phyloP scores from a whole-genome alignment of 768 basidiomycete species.

The Lentinula guzmanii region DNA sequence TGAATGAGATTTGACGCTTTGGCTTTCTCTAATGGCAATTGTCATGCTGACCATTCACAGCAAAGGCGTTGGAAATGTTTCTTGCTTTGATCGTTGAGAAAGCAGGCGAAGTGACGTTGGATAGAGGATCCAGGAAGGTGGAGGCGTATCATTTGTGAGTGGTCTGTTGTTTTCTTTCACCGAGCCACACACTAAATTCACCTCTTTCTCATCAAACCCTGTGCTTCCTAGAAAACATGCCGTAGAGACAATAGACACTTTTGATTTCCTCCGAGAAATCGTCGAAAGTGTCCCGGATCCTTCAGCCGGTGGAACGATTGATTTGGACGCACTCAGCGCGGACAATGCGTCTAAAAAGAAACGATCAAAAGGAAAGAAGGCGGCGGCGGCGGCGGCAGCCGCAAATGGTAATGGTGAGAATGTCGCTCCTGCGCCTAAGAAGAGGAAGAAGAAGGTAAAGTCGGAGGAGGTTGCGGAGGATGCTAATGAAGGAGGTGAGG shows the following conservation, averaged over 20 bases:
- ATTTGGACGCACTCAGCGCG: slow-evolving; percentile 55
- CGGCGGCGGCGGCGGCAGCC: slow-evolving; percentile 28
- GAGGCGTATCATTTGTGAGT: slow-evolving; percentile 90
- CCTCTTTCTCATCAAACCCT: too few species aligned
- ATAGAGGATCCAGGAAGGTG: slow-evolving; percentile 81
- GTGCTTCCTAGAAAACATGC: slow-evolving; percentile 72
- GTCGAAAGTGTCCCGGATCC: slow-evolving; percentile 86
- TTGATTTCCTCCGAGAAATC: slow-evolving; percentile 93
- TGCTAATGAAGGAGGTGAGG: slow-evolving; percentile 26
- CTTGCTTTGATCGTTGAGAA: slow-evolving; percentile 80
- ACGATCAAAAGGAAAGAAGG: slow-evolving; percentile 47
- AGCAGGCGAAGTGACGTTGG: slow-evolving; percentile 69
- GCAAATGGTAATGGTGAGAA: too few species aligned
- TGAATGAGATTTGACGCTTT: neutral
- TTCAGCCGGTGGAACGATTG: slow-evolving; percentile 73
- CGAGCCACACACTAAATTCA: too few species aligned
- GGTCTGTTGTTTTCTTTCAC: too few species aligned
- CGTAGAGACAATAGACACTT: slow-evolving; percentile 77
- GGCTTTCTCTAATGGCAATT: neutral
- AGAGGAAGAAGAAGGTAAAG: slow-evolving; percentile 45
- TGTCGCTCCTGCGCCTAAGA: slow-evolving; percentile 36
- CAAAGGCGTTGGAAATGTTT: slow-evolving; percentile 68
- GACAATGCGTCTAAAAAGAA: slow-evolving; percentile 44
- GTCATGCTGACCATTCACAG: neutral
- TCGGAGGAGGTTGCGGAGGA: slow-evolving; percentile 27